Base-by-base conservation (phyloP, 2,329 filamentous ascomycete species). In the Stemphylium lycopersici region DNA sequence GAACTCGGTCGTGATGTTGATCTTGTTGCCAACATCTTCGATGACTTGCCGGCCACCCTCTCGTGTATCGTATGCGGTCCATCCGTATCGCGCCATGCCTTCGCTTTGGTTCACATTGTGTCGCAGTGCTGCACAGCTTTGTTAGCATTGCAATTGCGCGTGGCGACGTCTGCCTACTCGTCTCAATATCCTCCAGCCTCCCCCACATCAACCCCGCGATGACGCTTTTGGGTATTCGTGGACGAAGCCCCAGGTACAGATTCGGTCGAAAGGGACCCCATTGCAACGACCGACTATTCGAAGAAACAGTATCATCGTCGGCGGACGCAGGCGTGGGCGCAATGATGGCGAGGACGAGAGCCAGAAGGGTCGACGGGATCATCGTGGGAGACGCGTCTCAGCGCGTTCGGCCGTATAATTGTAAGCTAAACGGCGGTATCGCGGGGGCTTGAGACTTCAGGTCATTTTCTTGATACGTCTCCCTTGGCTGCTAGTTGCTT, bases 261-360 rank as follows among this genome's bases (percentile, higher is more conserved):
- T 96, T 96, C 0, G 93, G 89, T 64, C 91, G 87, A 79, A 98
- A 99, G 2, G 95, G 91, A 0, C 95, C 95, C 95, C 95, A 99
- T 81, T 97, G 81, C 61, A 98, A 81, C 68, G 89, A 93, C 67
- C 96, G 83, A 76, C 97, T 96, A 61, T 64, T 63, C 31, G 61
- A 43, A 20, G 53, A 47, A 15, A 63, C 31, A 16, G 38, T 52
- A n/a, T 63, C 54, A 39, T 59, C 58, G 46, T 42, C 45, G 13
- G 52, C 50, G 43, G 55, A 55, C 22, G 48, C 44, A 24, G 57
- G 55, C 15, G 54, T 20, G 34, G 58, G 53, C 16, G 56, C 18
- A 15, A 66, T 52, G 37, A 65, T 43, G 13, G 59, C 54, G 44
- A 58, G 55, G 36, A 64, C 43, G 31, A 63, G 53, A 34, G 42